These are phyloP conservation scores for Clitopilus hobsonii DNA, from an alignment of 768 basidiomycete species.

Conservation along the genomic window DNA sequence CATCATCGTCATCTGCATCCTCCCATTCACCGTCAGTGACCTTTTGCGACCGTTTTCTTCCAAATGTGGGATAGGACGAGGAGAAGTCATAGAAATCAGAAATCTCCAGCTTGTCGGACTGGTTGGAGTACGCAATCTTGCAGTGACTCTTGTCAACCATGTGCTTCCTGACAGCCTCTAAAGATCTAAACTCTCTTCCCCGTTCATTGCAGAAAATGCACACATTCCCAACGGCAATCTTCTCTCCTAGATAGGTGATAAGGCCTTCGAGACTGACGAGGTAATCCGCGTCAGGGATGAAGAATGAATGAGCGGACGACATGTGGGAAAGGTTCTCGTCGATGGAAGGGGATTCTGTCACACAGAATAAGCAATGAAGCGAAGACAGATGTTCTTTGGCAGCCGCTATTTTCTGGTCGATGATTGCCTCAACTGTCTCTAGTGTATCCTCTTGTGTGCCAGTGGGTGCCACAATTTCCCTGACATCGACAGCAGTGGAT, in stretches of 20 bases:
- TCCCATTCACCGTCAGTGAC: constrained; percentile 26
- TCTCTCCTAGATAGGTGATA: constrained; percentile 83
- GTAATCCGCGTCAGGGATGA: constrained; percentile 91
- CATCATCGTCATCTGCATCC: constrained; percentile 34
- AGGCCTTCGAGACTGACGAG: constrained; percentile 82
- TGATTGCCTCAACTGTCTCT: constrained; percentile 40
- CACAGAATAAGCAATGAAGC: constrained; percentile 85
- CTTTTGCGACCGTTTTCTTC: constrained; percentile 17
- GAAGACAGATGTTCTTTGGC: constrained; percentile 60
- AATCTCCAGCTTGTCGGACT: constrained; percentile 76
- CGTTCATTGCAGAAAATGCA: constrained; percentile 89
- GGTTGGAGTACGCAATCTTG: constrained; percentile 88
- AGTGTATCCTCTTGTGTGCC: constrained; percentile 25
- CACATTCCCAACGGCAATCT: constrained; percentile 87
- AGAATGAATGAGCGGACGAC: constrained; percentile 86
- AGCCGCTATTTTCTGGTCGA: constrained; percentile 73
- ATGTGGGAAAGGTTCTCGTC: constrained; percentile 81
- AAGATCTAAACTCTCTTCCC: constrained; percentile 73
- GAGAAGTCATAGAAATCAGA: constrained; percentile 95
- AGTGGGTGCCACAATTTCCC: too few species aligned
- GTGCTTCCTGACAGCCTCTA: constrained; percentile 90
- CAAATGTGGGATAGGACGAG: constrained; percentile 59
- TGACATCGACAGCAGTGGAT: too few species aligned
- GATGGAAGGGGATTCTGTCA: constrained; percentile 41
- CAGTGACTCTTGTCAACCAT: constrained; percentile 97